Conservation (phyloP, 352 stramenopile genomes). For the Phytophthora pinifolia region DNA sequence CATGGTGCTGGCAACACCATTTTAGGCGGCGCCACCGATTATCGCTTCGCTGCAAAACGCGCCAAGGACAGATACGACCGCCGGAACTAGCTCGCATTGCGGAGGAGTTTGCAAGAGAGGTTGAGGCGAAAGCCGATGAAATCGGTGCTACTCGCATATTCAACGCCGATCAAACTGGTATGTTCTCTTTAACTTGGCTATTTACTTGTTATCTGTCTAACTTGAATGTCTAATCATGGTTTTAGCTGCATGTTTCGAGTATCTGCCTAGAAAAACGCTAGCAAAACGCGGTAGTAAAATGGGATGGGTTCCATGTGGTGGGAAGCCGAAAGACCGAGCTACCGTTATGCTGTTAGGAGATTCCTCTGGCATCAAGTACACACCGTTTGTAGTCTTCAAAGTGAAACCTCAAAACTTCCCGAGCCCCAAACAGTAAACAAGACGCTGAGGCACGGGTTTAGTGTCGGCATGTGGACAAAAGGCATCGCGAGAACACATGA, state of each 20-base stretch:
- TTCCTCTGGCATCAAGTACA: neutral
- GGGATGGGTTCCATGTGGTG: no score
- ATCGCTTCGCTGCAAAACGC: constrained; percentile 2
- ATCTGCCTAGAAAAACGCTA: no score
- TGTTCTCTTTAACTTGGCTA: no score
- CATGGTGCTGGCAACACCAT: constrained; percentile 3
- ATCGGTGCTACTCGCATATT: constrained; percentile 7
- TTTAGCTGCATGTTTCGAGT: constrained; percentile 12
- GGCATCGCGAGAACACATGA: neutral
- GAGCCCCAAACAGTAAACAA: neutral
- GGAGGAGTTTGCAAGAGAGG: neutral
- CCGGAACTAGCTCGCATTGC: neutral
- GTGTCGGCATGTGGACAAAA: neutral
- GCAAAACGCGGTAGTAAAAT: no score
- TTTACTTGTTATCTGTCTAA: neutral
- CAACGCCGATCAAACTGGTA: constrained; percentile 9
- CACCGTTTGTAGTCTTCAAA: constrained; percentile 3
- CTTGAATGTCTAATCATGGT: neutral
- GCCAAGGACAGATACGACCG: constrained; percentile 3
- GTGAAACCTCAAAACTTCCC: neutral
- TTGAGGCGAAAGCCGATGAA: neutral
- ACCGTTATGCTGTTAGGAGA: constrained; percentile 2
- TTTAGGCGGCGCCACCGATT: constrained; percentile 1
- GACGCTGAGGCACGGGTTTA: neutral
- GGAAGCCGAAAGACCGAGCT: no score